phyloP scores from a whole-genome alignment of 352 stramenopile genomes.

The Globisporangium takayamanum region DNA sequence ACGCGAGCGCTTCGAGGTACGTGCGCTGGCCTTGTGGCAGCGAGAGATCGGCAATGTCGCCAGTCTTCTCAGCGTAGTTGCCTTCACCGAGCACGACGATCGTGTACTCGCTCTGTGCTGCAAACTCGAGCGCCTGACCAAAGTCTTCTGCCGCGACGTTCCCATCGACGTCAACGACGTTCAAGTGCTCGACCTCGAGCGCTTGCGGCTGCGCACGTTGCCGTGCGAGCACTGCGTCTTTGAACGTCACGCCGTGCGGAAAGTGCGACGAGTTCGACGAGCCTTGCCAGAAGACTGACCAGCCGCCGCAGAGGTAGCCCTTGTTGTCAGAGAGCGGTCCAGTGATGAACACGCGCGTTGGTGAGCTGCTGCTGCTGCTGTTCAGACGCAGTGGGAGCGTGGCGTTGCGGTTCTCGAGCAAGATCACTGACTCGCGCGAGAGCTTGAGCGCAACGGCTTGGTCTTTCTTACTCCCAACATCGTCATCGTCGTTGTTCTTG shows the following conservation, averaged over 20 bases:
- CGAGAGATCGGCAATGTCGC: constrained; percentile 55
- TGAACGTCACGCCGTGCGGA: constrained; percentile 54
- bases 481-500: neutral
- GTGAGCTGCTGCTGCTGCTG: neutral
- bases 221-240: constrained; percentile 28
- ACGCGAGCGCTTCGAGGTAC: constrained; percentile 55
- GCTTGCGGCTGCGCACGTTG: neutral
- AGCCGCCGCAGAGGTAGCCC: constrained; percentile 61
- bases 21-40: constrained; percentile 47
- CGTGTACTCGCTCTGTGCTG: constrained; percentile 56
- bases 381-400: constrained; percentile 30
- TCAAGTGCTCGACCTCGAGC: constrained; percentile 24
- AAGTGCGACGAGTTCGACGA: constrained; percentile 51
- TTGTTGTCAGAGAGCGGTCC: constrained; percentile 61
- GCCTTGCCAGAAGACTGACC: constrained; percentile 68
- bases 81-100: constrained; percentile 66
- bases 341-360: constrained; percentile 47
- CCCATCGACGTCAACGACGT: constrained; percentile 47
- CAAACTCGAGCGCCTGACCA: constrained; percentile 31
- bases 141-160: constrained; percentile 29
- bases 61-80: constrained; percentile 80
- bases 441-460: constrained; percentile 48
- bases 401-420: constrained; percentile 64
- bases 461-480: constrained; percentile 46
- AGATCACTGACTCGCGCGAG: constrained; percentile 70